phyloP scores from a whole-genome alignment of 2,329 filamentous ascomycete species.

The Penicillium sclerotiorum region DNA sequence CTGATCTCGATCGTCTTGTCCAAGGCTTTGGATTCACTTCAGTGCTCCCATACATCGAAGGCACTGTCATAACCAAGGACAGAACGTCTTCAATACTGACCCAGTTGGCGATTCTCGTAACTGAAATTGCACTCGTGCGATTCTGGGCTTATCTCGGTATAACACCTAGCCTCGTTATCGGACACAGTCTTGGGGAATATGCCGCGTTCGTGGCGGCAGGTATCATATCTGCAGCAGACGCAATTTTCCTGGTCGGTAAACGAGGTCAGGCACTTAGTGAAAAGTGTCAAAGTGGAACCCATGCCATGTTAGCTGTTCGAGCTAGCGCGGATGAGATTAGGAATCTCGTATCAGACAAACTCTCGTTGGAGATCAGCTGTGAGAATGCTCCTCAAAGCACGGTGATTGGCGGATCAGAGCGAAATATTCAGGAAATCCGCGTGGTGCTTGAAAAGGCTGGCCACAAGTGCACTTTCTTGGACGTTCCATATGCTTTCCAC shows the following conservation, averaged over 20 bases:
- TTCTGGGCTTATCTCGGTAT: constrained; percentile 30
- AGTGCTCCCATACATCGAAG: constrained; percentile 35
- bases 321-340: constrained; percentile 35
- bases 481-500: constrained; percentile 11
- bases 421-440: neutral
- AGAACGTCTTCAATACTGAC: constrained; percentile 33
- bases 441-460: constrained; percentile 22
- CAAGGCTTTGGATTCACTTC: constrained; percentile 40
- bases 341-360: constrained; percentile 74
- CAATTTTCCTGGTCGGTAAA: constrained; percentile 67
- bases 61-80: constrained; percentile 18
- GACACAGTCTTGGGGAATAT: constrained; percentile 35
- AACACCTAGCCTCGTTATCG: constrained; percentile 4
- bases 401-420: constrained; percentile 39
- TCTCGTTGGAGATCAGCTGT: constrained; percentile 69
- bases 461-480: neutral
- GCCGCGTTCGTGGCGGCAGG: constrained; percentile 39
- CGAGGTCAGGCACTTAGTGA: constrained; percentile 61
- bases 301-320: constrained; percentile 59
- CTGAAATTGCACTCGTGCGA: constrained; percentile 44
- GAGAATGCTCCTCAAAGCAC: neutral
- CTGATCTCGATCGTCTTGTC: constrained; percentile 35
- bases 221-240: constrained; percentile 38
- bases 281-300: constrained; percentile 67
- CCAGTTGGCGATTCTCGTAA: constrained; percentile 41